Percentiles rank a stretch among this genome's conserved stretches.
Evolutionary conservation across 345 rosid species (phyloP).

Genomic region (Lenwebbia sp.): DNA sequence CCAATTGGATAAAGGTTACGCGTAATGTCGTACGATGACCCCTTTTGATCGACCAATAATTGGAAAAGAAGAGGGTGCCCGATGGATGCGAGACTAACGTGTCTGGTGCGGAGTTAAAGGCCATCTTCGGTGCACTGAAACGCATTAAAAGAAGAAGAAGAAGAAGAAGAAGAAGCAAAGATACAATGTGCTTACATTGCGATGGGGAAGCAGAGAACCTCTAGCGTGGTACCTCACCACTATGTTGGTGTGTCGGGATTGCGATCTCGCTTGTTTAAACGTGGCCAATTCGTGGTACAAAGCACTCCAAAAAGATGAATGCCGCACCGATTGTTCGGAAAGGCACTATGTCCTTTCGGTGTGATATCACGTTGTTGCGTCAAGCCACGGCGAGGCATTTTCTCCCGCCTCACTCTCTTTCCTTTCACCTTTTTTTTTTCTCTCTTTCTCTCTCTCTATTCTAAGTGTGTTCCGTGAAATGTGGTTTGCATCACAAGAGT

Average conservation of each 20-base stretch:
- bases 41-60: not conserved
- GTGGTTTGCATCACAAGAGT: not conserved
- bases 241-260: not conserved
- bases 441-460: no score
- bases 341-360: not conserved
- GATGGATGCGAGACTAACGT: not conserved
- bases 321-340: not conserved
- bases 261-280: not conserved
- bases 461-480: not conserved
- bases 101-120: not conserved
- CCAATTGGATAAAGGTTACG: not conserved
- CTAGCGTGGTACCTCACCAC: not conserved
- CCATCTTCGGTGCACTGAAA: not conserved
- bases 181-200: not conserved
- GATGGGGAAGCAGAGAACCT: not conserved
- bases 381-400: not conserved
- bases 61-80: not conserved
- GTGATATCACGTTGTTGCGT: not conserved
- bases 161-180: not conserved
- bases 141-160: not conserved
- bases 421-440: not conserved
- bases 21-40: not conserved
- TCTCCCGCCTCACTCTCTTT: rapidly evolving
- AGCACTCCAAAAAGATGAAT: not conserved
- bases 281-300: not conserved